Base-by-base conservation (phyloP, 805 yeast genomes). In the Yarrowia hollandica region DNA sequence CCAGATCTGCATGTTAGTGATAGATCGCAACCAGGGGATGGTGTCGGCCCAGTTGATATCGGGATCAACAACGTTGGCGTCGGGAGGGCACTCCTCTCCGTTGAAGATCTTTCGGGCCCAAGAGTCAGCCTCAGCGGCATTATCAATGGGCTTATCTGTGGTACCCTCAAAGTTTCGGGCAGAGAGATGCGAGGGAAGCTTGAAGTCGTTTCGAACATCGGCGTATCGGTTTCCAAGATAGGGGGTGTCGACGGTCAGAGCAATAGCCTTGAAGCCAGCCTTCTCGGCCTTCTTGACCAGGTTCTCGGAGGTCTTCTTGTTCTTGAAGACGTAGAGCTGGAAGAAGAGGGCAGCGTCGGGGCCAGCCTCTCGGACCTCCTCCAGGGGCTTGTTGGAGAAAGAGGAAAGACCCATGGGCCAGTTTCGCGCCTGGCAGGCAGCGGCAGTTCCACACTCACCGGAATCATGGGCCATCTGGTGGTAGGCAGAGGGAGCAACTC, bases 191-290 rank as follows among this genome's bases (percentile, higher is more conserved):
- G 62, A 48, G 19, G 62, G 68, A 31, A 61, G 62, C 60, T 56
- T 62, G 64, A 63, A 64, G 57, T 62, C 60, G 61, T 69, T 68
- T 18, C 66, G 52, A 31, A 64, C 72, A 60, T 81, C 83, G 54
- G 78, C 75, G 63, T 79, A 84, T 52, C 86, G 70, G 46, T 79
- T 72, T 1, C 86, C 86, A 48, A 81, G 71, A 48, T 74, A 75
- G 0, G 84, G 81, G 18, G 82, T 75, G 65, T 82, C 86, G 15
- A 81, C 81, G 3, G 85, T 82, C 57, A 82, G 75, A 60, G 80
- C 78, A 3, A 82, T 62, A 0, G 77, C 84, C 64, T 77, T 67
- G 64, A 65, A 70, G 7, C 72, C 72, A 7, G 71, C 69, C 57
- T 64, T 59, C 41, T 69, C 72, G 16, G 66, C 71, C 46, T 63